phyloP scores from a whole-genome alignment of 169 alveolate species.

The Plasmodium reichenowi region DNA sequence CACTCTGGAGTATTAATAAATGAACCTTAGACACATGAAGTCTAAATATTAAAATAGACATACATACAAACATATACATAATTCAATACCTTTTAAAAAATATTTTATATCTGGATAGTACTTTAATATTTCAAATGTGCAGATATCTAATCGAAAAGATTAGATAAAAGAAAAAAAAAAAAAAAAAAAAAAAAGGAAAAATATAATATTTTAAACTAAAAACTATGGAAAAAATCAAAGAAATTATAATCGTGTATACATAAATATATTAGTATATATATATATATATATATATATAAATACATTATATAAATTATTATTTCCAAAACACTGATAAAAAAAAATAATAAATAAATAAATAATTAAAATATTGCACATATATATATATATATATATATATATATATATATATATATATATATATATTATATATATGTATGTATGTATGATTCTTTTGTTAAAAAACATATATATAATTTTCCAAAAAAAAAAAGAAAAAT shows the following conservation, averaged over 20 bases:
- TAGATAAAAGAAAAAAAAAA: background rate
- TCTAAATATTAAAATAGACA: background rate
- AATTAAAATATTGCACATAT: too few species aligned
- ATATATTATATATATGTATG: too few species aligned
- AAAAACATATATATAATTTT: too few species aligned
- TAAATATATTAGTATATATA: background rate
- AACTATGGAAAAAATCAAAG: conserved; percentile 5
- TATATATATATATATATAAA: too few species aligned
- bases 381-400: too few species aligned
- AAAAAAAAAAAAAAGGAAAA: background rate
- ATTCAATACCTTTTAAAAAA: background rate
- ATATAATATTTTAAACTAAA: background rate
- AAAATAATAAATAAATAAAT: too few species aligned
- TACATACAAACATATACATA: conserved; percentile 4
- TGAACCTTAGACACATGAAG: too few species aligned
- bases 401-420: too few species aligned
- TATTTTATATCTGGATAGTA: background rate
- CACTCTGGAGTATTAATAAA: too few species aligned
- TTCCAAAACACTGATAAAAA: conserved; percentile 2
- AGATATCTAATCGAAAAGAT: background rate
- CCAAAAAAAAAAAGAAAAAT: too few species aligned
- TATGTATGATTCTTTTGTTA: too few species aligned
- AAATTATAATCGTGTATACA: background rate
- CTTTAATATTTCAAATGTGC: background rate
- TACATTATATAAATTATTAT: too few species aligned